Conservation (phyloP, 169 alveolate species). For the Amoebophrya sp. region DNA sequence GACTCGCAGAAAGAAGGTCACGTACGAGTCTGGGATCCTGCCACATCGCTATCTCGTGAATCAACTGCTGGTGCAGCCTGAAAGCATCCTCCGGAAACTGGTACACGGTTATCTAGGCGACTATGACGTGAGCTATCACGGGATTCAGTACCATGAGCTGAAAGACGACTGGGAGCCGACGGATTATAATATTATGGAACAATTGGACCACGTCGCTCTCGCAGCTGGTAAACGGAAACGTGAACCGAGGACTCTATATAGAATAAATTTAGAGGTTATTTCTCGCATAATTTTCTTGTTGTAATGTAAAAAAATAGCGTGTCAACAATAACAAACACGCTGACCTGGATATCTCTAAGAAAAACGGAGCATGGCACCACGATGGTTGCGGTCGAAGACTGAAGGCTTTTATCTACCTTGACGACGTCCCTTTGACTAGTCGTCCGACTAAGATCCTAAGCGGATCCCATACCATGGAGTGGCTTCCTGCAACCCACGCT, state of each 20-base stretch:
- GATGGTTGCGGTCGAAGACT: background rate
- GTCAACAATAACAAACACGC: no score
- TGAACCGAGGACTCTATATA: no score
- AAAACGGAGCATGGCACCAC: background rate
- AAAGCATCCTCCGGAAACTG: background rate
- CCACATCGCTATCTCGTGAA: background rate
- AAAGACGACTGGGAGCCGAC: background rate
- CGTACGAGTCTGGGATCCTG: background rate
- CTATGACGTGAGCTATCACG: background rate
- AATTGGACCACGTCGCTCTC: no score
- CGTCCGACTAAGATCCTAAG: background rate
- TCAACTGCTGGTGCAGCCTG: background rate
- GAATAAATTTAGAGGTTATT: no score
- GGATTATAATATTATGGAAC: background rate
- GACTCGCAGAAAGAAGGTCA: background rate
- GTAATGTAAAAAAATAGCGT: no score
- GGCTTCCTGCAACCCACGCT: background rate
- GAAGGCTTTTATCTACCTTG: background rate
- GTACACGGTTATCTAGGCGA: background rate
- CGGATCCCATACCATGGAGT: background rate
- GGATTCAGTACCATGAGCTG: background rate
- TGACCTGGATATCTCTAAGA: no score
- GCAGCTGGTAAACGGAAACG: no score
- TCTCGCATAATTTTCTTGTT: no score
- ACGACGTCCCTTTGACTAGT: background rate